Conservation (phyloP, 2,329 filamentous ascomycete genomes). For the Botrytis elliptica region DNA sequence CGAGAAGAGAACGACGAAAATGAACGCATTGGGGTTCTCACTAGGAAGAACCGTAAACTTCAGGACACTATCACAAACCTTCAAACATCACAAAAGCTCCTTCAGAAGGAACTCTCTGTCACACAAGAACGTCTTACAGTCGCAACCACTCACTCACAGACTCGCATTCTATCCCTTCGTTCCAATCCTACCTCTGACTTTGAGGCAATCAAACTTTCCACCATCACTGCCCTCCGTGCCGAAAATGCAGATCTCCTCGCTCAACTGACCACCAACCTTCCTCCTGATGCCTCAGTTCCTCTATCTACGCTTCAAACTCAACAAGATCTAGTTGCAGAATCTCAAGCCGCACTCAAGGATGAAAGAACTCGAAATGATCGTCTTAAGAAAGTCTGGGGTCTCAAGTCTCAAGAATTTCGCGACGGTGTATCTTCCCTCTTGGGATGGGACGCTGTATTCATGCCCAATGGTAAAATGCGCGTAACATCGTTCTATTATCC, state of each 20-base stretch:
- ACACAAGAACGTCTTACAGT: constrained; percentile 69
- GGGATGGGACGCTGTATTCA: constrained; percentile 92
- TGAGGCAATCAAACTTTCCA: constrained; percentile 80
- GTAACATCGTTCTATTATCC: constrained; percentile 85
- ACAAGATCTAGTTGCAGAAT: constrained; percentile 72
- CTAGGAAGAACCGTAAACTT: constrained; percentile 82
- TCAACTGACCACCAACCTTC: constrained; percentile 56
- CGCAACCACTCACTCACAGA: constrained; percentile 66
- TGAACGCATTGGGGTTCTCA: constrained; percentile 75
- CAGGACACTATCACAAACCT: constrained; percentile 73
- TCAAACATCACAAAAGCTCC: constrained; percentile 67
- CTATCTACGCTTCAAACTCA: constrained; percentile 72
- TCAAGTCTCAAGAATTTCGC: constrained; percentile 91
- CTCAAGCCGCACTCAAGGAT: constrained; percentile 65
- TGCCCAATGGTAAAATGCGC: constrained; percentile 94
- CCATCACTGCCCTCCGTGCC: constrained; percentile 71
- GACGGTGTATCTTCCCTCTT: constrained; percentile 90
- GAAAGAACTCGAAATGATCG: constrained; percentile 81
- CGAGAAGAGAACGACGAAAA: constrained; percentile 57
- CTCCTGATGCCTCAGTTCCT: constrained; percentile 56
- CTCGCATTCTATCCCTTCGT: constrained; percentile 79
- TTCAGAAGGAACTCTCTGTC: constrained; percentile 74
- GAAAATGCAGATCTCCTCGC: constrained; percentile 83
- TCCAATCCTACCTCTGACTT: constrained; percentile 88
- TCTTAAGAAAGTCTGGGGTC: constrained; percentile 87